phyloP scores from a whole-genome alignment of 805 yeast genomes.

The Helenozyma baotianmanensis region DNA sequence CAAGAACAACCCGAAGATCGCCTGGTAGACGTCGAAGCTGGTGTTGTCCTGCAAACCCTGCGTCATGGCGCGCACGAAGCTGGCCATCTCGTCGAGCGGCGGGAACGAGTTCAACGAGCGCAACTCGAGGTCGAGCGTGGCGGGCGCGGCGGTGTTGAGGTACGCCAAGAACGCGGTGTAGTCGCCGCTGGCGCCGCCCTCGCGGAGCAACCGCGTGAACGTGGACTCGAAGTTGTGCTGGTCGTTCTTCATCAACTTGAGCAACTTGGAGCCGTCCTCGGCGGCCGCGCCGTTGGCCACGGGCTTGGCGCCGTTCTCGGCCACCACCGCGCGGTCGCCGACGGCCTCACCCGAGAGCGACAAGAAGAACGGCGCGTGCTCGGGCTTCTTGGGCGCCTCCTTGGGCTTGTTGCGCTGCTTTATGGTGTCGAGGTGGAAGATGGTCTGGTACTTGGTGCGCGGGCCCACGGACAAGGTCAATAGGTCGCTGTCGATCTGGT shows the following conservation, averaged over 20 bases:
- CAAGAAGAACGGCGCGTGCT: slow-evolving; percentile 76
- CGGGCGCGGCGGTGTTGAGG: slow-evolving; percentile 63
- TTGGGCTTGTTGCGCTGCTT: slow-evolving; percentile 84
- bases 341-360: slow-evolving; percentile 60
- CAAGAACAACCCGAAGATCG: slow-evolving; percentile 70
- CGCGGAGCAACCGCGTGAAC: slow-evolving; percentile 63
- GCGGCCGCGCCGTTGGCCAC: slow-evolving; percentile 16
- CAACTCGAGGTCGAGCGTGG: slow-evolving; percentile 79
- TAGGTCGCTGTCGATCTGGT: slow-evolving; percentile 58
- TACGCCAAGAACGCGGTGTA: slow-evolving; percentile 49
- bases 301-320: slow-evolving; percentile 28
- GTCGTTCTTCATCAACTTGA: slow-evolving; percentile 27
- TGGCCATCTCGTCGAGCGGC: slow-evolving; percentile 62
- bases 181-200: slow-evolving; percentile 37
- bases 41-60: slow-evolving; percentile 51
- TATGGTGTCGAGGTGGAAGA: slow-evolving; percentile 78
- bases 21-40: slow-evolving; percentile 77
- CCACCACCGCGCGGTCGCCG: slow-evolving; percentile 61
- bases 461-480: slow-evolving; percentile 77
- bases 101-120: slow-evolving; percentile 66
- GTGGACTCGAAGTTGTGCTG: slow-evolving; percentile 61
- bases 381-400: slow-evolving; percentile 83
- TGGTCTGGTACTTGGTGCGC: slow-evolving; percentile 70
- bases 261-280: slow-evolving; percentile 28
- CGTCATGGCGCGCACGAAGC: slow-evolving; percentile 64